A percentile compares a stretch with the other conserved stretches of the same genome.
Conservation (phyloP, 345 rosid genomes). For the Eucalyptus sp. region DNA sequence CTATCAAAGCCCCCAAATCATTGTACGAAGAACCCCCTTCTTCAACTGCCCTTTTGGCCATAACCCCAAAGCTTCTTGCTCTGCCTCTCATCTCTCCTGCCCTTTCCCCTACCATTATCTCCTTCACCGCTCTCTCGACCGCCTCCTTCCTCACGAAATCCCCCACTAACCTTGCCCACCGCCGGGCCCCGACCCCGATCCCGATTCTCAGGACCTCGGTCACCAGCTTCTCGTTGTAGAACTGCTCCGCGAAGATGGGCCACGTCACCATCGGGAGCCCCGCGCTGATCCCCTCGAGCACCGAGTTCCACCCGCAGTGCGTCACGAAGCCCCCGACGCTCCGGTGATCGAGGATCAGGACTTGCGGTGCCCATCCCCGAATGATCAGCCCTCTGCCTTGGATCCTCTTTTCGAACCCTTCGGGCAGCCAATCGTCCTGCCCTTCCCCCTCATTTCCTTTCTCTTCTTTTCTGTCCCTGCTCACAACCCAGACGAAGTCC, state of each 20-base stretch:
- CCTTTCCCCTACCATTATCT: slow-evolving; percentile 17
- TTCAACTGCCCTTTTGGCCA: slow-evolving; percentile 20
- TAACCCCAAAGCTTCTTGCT: slow-evolving; percentile 2
- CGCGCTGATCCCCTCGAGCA: slow-evolving; percentile 32
- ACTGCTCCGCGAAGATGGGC: slow-evolving; percentile 34
- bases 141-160: slow-evolving; percentile 17
- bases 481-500: slow-evolving; percentile 44
- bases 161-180: slow-evolving; percentile 3
- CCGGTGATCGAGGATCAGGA: slow-evolving; percentile 46
- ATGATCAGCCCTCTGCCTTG: slow-evolving; percentile 31
- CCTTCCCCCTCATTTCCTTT: background rate
- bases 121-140: slow-evolving; percentile 19
- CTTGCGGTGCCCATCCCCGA: slow-evolving; percentile 57
- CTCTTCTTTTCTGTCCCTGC: background rate
- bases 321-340: slow-evolving; percentile 47
- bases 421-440: slow-evolving; percentile 23
- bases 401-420: slow-evolving; percentile 22
- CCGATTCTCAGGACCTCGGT: slow-evolving; percentile 25
- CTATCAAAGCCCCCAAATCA: slow-evolving; percentile 10
- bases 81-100: slow-evolving; percentile 15
- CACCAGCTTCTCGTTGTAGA: slow-evolving; percentile 41
- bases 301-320: slow-evolving; percentile 59
- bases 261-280: slow-evolving; percentile 54
- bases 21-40: slow-evolving; percentile 25
- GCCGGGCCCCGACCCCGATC: slow-evolving; percentile 21